Evolutionary conservation across 306 rosid species (phyloP), one percentile per base, ranked within the genome.

Genomic region (Cucurbita maxima): DNA sequence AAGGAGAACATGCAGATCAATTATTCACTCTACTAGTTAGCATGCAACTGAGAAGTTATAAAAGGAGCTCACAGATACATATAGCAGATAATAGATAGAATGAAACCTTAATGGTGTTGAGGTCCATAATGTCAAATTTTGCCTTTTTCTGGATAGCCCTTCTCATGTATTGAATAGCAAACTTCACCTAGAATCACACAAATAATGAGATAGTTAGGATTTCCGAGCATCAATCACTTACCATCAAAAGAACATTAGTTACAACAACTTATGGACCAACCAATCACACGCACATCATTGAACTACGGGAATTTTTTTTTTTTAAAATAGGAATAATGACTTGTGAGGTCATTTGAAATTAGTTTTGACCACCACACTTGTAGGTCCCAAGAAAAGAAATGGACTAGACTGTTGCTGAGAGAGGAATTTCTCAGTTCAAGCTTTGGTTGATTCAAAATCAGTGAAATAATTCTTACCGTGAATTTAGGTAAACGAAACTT

Each of bases 101-200:
- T 54, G 47, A 43, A 41, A 84, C 99, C 97, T 94, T 94, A 61
- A 89, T 77, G 36, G 97, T 86, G 81, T 89, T 94, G 77, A 94
- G 82, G 72, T 89, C 90, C 75, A 58, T 74, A 79, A 95, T 95
- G 88, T 95, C 97, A 79, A 95, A 91, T 79, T 91, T 91, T 73
- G 97, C 99, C 90, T 94, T 94, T 84, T 91, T 94, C 80, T 85
- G 99, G 83, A 91, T 88, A 56, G 84, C 74, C 83, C 80, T 94
- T 78, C 95, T 84, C 97, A 94, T 94, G 85, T 86, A 87, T 76
- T 88, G 95, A 76, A 94, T 94, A 43, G 99, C 99, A 81, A 85
- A 88, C 80, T 94, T 94, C 77, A 94, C 97, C 99, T 94, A 71
- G 15, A 72, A 62, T 13, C 41, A 56, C 16, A 53, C 53, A 75